Percentiles rank a stretch among this genome's conserved stretches.
These are phyloP conservation scores for Chlorella variabilis DNA, from an alignment of 163 green algal genomes.

Conservation along the genomic window DNA sequence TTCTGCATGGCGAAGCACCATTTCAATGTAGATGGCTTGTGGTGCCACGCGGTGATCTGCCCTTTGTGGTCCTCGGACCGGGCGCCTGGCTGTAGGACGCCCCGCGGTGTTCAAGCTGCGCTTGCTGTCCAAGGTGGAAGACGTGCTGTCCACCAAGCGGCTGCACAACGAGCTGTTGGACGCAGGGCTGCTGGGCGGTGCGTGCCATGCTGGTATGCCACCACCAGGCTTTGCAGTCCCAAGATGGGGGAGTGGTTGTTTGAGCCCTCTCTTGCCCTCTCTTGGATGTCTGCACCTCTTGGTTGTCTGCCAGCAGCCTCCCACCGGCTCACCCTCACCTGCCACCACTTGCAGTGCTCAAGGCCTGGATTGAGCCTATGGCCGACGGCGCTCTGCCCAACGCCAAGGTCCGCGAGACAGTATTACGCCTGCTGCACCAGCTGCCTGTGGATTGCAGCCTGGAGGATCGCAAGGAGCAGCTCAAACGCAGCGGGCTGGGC, in stretches of 20 bases:
- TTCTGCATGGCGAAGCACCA: too few species aligned
- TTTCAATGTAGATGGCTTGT: too few species aligned
- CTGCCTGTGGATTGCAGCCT: slow-evolving; percentile 56
- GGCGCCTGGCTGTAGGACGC: slow-evolving; percentile 22
- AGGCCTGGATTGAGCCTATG: slow-evolving; percentile 85
- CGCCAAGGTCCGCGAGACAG: slow-evolving; percentile 64
- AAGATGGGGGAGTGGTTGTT: neutral
- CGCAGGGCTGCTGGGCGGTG: slow-evolving; percentile 70
- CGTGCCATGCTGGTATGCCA: neutral
- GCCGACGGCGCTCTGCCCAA: slow-evolving; percentile 86
- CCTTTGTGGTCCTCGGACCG: too few species aligned
- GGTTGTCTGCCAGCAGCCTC: too few species aligned
- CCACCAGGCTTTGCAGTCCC: too few species aligned
- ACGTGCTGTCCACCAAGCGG: slow-evolving; percentile 56
- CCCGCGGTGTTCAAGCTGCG: slow-evolving; percentile 87
- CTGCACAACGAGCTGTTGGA: slow-evolving; percentile 81
- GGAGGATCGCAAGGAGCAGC: slow-evolving; percentile 70
- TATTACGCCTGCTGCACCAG: slow-evolving; percentile 71
- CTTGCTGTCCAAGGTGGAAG: slow-evolving; percentile 68
- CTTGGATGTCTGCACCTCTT: neutral
- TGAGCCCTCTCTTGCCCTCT: too few species aligned
- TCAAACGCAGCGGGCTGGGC: slow-evolving; percentile 82
- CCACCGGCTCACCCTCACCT: too few species aligned
- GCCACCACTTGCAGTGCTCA: slow-evolving; percentile 74
- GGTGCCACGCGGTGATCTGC: too few species aligned